phyloP scores from a whole-genome alignment of 345 rosid species.

The Diplotaxis tenuifolia region DNA sequence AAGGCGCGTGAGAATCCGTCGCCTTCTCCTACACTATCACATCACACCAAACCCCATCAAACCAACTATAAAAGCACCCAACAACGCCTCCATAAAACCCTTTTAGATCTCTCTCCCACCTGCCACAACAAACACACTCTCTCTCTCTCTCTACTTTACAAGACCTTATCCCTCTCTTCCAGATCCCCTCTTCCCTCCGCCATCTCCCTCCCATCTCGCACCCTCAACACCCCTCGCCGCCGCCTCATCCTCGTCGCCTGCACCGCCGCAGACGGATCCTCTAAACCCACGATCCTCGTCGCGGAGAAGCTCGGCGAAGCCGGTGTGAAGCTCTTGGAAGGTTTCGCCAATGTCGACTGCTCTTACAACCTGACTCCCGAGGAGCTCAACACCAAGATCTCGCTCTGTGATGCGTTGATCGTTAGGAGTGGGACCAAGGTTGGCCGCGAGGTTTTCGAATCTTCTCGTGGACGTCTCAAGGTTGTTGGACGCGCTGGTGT shows the following conservation, averaged over 20 bases:
- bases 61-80: too few relatives aligned
- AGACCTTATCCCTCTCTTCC: conserved; percentile 47
- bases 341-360: conserved; percentile 74
- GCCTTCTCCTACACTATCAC: too few relatives aligned
- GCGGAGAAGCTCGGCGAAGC: conserved; percentile 91
- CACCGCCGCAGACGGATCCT: conserved; percentile 43
- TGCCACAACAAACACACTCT: too few relatives aligned
- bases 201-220: conserved; percentile 26
- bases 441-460: conserved; percentile 71
- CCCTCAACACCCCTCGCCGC: conserved; percentile 1
- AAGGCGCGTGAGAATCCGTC: too few relatives aligned
- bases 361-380: conserved; percentile 76
- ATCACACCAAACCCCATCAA: too few relatives aligned
- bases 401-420: conserved; percentile 79
- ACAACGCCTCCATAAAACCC: too few relatives aligned
- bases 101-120: too few relatives aligned
- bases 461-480: conserved; percentile 71
- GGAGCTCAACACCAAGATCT: conserved; percentile 90
- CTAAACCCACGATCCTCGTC: conserved; percentile 71
- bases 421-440: conserved; percentile 87
- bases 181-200: conserved; percentile 43
- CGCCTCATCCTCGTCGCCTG: conserved; percentile 37
- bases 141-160: too few relatives aligned
- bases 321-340: conserved; percentile 57
- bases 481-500: conserved; percentile 97